Evolutionary conservation across 148 eudicot genomes (phyloP), one percentile per base, ranked within the genome.

Genomic region (Camellia japonica): DNA sequence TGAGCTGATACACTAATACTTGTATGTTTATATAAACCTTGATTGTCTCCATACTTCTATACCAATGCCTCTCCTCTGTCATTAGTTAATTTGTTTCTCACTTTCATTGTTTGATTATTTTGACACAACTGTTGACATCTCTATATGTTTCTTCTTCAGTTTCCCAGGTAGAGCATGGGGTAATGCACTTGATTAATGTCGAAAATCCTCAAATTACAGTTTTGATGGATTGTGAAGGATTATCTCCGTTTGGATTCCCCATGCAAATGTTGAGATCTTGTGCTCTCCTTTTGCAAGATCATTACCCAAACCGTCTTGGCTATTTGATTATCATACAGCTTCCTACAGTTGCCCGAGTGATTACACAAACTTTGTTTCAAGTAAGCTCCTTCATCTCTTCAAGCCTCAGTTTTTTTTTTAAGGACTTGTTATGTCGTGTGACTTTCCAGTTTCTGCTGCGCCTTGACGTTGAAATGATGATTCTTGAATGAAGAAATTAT

Each of bases 101-200:
- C 51, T 77, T 49, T 65, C 19, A 59, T 43, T 14, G 20, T 61
- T 13, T 19, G 47, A 70, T 4, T 59, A 20, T 61, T 54, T 42
- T 80, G 70, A 9, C 66, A 71, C 54, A 13, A 20, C n/a, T 63
- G 61, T 75, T 58, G 41, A 51, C n/a, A 13, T 52, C 19, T 51
- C 56, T 43, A 15, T 41, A 23, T 69, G 18, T 86, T 55, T 10
- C 58, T 55, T 81, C 58, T 59, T 76, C 79, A 91, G 95, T 85
- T 86, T 91, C 95, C 70, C 93, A 91, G 93, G 81, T 91, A 68
- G 95, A 91, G 81, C 78, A 91, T 55, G 91, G 93, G 18, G 85
- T 91, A 68, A 63, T 88, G 78, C 82, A 88, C 85, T 80, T 91
- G 76, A 83, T 85, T 60, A 83, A 77, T 66, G 63, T 80, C 76